A percentile compares a stretch with the other conserved stretches of the same genome.
phyloP scores from a whole-genome alignment of 352 stramenopile genomes.

The Globisporangium orthogonon region DNA sequence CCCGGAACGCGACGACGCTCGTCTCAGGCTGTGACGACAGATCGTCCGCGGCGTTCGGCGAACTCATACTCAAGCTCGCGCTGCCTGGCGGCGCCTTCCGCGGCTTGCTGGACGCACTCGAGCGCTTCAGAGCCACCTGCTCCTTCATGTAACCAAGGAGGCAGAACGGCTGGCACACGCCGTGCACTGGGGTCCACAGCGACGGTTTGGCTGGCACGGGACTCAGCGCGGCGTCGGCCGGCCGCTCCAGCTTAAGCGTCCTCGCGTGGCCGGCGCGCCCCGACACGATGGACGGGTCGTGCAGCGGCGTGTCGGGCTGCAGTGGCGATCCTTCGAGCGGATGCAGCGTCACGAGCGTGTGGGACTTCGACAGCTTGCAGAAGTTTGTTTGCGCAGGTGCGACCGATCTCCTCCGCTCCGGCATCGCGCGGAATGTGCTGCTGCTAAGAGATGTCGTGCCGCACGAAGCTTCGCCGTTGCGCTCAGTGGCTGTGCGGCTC shows the following conservation, averaged over 20 bases:
- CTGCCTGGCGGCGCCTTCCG: neutral
- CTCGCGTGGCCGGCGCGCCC: neutral
- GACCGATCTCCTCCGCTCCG: constrained; percentile 2
- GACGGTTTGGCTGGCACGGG: constrained; percentile 1
- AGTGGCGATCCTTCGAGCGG: constrained; percentile 1
- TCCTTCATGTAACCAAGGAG: constrained; percentile 62
- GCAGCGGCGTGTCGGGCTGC: constrained; percentile 6
- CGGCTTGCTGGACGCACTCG: neutral
- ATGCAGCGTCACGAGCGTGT: constrained; percentile 1
- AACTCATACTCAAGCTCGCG: neutral
- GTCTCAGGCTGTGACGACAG: neutral
- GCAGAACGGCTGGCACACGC: constrained; percentile 66
- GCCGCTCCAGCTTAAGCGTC: constrained; percentile 23
- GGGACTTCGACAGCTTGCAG: neutral
- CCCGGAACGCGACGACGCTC: constrained; percentile 44
- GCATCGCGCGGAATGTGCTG: neutral
- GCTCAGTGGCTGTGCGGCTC: neutral
- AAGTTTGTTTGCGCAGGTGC: neutral
- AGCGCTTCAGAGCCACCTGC: neutral
- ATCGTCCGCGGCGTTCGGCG: neutral
- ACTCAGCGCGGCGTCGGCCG: constrained; percentile 14
- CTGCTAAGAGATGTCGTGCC: neutral
- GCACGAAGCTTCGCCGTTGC: neutral
- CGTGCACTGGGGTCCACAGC: constrained; percentile 73
- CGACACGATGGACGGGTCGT: constrained; percentile 9